phyloP scores from a whole-genome alignment of 2,329 filamentous ascomycete species.

The Tolypocladium amazonense region DNA sequence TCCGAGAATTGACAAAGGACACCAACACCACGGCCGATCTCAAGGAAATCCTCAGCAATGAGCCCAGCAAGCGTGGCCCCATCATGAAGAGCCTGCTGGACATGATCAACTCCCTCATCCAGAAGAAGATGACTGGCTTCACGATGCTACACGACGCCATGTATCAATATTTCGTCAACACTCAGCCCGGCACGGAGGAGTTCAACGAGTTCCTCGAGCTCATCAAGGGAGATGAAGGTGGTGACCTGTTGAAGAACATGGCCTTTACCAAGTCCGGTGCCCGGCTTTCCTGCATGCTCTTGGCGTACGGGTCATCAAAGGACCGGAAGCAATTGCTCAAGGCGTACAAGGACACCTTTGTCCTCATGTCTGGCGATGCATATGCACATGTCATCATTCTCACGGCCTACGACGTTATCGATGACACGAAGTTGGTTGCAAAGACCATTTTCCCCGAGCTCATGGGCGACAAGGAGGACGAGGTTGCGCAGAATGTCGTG shows the following conservation, averaged over 20 bases:
- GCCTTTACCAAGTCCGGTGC: constrained; percentile 89
- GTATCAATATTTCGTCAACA: constrained; percentile 87
- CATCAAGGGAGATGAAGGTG: constrained; percentile 82
- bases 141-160: constrained; percentile 98
- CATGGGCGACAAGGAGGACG: constrained; percentile 58
- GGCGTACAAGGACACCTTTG: constrained; percentile 81
- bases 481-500: constrained; percentile 53
- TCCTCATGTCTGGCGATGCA: constrained; percentile 71
- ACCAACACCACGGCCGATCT: constrained; percentile 57
- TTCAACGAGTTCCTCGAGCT: constrained; percentile 81
- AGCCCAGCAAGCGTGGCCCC: constrained; percentile 75
- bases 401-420: constrained; percentile 79
- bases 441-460: constrained; percentile 86
- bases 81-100: constrained; percentile 80
- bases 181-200: constrained; percentile 67
- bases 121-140: constrained; percentile 95
- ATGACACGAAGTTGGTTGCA: constrained; percentile 81
- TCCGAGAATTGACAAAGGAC: constrained; percentile 54
- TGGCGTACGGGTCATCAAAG: constrained; percentile 82
- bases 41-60: constrained; percentile 59
- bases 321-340: constrained; percentile 83
- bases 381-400: constrained; percentile 75
- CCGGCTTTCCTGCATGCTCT: constrained; percentile 65
- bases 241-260: constrained; percentile 87
- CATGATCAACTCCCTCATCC: constrained; percentile 83